Percentiles rank a stretch among this genome's conserved stretches.
phyloP scores from a whole-genome alignment of 192 early-diverging fungal genomes.

The Backusella tuberculispora region DNA sequence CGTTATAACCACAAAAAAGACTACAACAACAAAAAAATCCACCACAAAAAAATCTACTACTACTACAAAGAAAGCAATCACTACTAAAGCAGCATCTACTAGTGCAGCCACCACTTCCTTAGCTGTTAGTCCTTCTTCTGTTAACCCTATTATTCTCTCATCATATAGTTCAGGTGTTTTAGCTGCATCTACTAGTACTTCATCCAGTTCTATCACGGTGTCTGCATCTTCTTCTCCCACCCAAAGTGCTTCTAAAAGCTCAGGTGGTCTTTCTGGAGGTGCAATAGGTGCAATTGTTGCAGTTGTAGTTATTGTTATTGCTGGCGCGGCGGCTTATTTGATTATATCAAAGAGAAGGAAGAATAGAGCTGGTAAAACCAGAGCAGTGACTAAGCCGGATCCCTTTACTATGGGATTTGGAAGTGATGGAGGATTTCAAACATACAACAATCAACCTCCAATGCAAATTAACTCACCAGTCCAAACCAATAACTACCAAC shows the following conservation, averaged over 20 bases:
- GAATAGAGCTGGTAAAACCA: neutral
- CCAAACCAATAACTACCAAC: neutral
- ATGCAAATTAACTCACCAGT: neutral
- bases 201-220: neutral
- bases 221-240: neutral
- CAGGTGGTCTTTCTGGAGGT: slow-evolving; percentile 28
- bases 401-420: slow-evolving; percentile 45
- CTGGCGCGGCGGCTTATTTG: slow-evolving; percentile 29
- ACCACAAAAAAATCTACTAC: neutral
- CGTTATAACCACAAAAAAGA: neutral
- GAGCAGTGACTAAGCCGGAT: slow-evolving; percentile 23
- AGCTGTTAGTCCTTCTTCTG: neutral
- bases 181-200: neutral
- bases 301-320: slow-evolving; percentile 23
- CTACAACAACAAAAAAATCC: neutral
- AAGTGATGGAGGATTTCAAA: slow-evolving; percentile 17
- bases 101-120: neutral
- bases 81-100: neutral
- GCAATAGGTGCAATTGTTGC: slow-evolving; percentile 39
- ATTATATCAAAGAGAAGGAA: slow-evolving; percentile 28
- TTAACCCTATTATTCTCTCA: neutral
- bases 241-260: neutral
- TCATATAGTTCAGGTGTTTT: neutral
- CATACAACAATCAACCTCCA: neutral
- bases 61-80: neutral